Base-by-base conservation (phyloP, 805 yeast genomes). In the Candida suzukii region DNA sequence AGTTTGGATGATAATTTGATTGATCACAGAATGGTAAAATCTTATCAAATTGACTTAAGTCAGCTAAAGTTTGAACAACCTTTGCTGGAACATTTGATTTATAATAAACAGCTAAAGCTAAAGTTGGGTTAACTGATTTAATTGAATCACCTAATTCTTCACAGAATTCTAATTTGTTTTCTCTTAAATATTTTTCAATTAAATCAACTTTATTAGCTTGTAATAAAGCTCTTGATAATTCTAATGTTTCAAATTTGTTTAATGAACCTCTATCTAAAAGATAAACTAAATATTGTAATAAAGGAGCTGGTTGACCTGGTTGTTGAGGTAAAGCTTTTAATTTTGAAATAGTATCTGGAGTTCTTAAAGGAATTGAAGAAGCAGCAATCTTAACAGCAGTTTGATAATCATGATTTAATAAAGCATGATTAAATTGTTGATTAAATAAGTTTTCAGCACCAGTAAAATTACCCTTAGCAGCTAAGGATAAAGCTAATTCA, bases 321-420 rank as follows among this genome's bases (percentile, higher is more conserved):
- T 87, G 83, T 8, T 96, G 85, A 50, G 90, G 95, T 44, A 91
- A 72, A 57, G 80, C 79, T 68, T 91, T 93, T 68, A 93, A 79
- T 65, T 88, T 87, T 66, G 88, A 83, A 60, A 93, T 90, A 20
- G 98, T 93, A 48, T 86, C 95, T 44, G 87, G 95, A 36, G 96
- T 90, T 70, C 99, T 81, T 65, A 93, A 72, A 56, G 87, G 88
- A 42, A 87, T 88, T 14, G 96, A 86, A 30, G 95, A 82, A 13
- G 98, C 98, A 30, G 99, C 99, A 45, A 91, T 86, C 67, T 88
- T 88, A 38, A 98, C 99, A 41, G 99, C 99, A 53, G 82, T 81
- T 42, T 80, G 72, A 58, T 88, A 93, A 61, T 88, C 93, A 52
- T 96, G 96, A 52, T 80, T 79, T 49, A 78, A 76, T 54, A 93